Base-by-base conservation (phyloP, 805 yeast genomes). In the Schwanniomyces sp. region DNA sequence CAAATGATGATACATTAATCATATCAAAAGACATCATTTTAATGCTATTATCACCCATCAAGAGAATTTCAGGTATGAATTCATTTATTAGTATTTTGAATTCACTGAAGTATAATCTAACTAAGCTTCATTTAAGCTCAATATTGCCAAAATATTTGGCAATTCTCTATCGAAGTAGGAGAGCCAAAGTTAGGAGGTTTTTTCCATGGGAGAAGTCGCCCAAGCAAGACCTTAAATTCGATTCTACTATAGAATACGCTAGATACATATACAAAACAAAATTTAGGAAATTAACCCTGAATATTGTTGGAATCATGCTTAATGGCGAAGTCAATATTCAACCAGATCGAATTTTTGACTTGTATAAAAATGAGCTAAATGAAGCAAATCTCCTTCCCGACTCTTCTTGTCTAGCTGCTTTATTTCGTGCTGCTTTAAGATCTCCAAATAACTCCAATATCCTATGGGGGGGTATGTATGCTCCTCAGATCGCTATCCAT, bases 401-500 rank as follows among this genome's bases (percentile, higher is more conserved):
- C 46, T 69, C 63, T 26, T 52, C 52, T 3, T 66, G 75, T 44
- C 46, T 74, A 11, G 32, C 66, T 2, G 77, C 84, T 0, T 63
- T 86, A 24, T 69, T 86, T 27, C 59, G 69, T 1, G 82, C 86
- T 0, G 74, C 85, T 5, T 18, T 27, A 12, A 43, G 37, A n/a
- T 21, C 29, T 56, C 61, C 41, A 32, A 46, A 54, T 2, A 34
- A 45, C 7, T 52, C 61, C 6, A 53, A 57, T 28, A 40, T 75
- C 2, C 43, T 64, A 14, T 84, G 88, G 88, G 81, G 70, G 8
- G 64, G 66, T 1, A 43, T 72, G 34, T 77, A 66, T 44, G 87
- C 91, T 0, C 70, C 85, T 1, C 88, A 84, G 53, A 69, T 82
- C 24, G 83, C 87, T 0, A 70, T 82, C 2, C 74, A 70, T 34